Evolutionary conservation across 2,329 filamentous ascomycete species (phyloP).

Genomic region (Trichoderma harzianum): DNA sequence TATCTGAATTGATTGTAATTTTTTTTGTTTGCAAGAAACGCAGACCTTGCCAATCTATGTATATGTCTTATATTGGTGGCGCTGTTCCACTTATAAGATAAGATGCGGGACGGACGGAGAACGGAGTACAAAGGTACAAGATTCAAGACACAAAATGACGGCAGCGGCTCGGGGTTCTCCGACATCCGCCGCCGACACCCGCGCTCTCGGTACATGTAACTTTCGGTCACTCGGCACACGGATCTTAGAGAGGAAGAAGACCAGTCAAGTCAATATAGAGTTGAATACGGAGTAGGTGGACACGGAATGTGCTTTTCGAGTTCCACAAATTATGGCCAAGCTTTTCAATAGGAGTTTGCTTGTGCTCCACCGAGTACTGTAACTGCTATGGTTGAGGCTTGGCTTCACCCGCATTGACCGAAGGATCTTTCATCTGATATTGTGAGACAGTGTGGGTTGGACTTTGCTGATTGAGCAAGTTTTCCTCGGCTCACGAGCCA

Average conservation of each 20-base stretch:
- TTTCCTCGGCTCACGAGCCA: background rate
- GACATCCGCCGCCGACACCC: slow-evolving; percentile 4
- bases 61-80: background rate
- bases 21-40: background rate
- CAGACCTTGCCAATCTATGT: background rate
- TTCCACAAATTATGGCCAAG: background rate
- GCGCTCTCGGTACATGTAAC: no score
- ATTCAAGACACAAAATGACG: background rate
- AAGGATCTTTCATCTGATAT: background rate
- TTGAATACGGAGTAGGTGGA: background rate
- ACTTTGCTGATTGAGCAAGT: background rate
- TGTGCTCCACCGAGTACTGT: background rate
- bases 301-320: background rate
- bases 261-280: no score
- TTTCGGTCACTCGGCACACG: background rate
- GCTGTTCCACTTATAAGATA: background rate
- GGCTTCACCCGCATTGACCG: background rate
- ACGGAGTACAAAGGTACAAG: background rate
- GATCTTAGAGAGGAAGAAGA: no score
- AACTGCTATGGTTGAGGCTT: background rate
- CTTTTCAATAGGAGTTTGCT: background rate
- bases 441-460: background rate
- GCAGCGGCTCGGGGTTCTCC: background rate
- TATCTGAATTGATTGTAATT: background rate
- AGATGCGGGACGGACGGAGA: background rate